Evolutionary conservation across 768 basidiomycete genomes (phyloP), one percentile per base, ranked within the genome.

Genomic region (Mycena amicta): DNA sequence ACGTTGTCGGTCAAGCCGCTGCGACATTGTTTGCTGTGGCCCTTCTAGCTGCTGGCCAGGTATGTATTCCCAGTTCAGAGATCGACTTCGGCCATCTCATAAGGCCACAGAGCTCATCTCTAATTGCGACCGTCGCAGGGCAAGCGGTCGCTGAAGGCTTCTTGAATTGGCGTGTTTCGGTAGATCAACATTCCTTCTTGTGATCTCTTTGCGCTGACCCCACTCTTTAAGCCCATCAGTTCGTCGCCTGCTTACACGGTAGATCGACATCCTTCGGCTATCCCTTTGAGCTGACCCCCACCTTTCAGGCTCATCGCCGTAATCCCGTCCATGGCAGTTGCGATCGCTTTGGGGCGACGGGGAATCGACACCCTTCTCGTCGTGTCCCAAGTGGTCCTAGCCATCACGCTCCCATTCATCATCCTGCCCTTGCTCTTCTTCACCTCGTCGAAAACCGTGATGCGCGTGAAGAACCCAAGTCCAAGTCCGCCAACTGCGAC

Each of bases 111-210:
- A 91, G 91, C 61, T 92, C 95, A 0, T 90, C 89, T 6, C 82
- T 97, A 50, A 89, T 96, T 3, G 93, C 92, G 6, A 97, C 93
- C 0, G 81, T 96, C 13, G 89, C 92, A 1, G 94, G 94, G 0
- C 95, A 97, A 72, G 88, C 91, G 22, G 88, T 98, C 39, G 87
- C 87, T 0, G 94, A 97, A 72, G 94, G 95, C 0, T 94, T 95
- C 72, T 79, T 96, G 52, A 85, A 83, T 52, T 96, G 93, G 93
- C 82, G 85, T 45, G 83, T 93, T 33, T 90, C 91, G 63, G 89
- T 90, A 68, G 59, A 76, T 67, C 68, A n/a, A n/a, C 59, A 77
- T n/a, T 29, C 22, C 28, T 29, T 51, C 22, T 23, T 46, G 68
- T 26, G 26, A 3, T 4, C n/a, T n/a, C n/a, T n/a, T n/a, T n/a